Percentiles rank a stretch among this genome's conserved stretches.
Conservation (phyloP, 2,329 filamentous ascomycete genomes). For the Sporothrix brunneoviolacea region DNA sequence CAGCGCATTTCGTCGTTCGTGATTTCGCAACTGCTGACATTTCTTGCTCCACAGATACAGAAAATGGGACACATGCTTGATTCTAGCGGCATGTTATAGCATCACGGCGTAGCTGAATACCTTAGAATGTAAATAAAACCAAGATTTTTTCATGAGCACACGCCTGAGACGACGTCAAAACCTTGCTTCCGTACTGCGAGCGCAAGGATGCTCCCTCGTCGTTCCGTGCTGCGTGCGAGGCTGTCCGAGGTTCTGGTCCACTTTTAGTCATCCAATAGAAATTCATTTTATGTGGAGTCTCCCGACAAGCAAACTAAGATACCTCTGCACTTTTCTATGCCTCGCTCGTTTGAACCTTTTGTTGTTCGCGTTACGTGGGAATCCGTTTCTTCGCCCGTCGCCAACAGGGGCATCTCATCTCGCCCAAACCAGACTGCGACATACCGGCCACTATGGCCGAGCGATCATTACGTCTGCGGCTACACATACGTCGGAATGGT, state of each 20-base stretch:
- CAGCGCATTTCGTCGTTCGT: neutral
- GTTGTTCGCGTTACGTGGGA: too few relatives aligned
- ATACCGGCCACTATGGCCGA: conserved; percentile 27
- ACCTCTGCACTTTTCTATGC: too few relatives aligned
- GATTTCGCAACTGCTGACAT: neutral
- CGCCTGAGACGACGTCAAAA: too few relatives aligned
- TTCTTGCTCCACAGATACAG: conserved; percentile 53
- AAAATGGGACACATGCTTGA: conserved; percentile 81
- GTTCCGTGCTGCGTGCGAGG: neutral
- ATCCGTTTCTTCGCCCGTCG: too few relatives aligned
- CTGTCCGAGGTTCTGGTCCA: neutral
- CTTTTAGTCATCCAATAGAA: neutral
- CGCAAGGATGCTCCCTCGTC: too few relatives aligned
- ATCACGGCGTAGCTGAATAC: neutral
- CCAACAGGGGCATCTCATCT: too few relatives aligned
- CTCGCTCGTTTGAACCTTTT: too few relatives aligned
- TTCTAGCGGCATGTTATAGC: conserved; percentile 26
- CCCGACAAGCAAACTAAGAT: too few relatives aligned
- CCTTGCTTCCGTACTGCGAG: neutral
- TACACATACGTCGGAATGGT: conserved; percentile 65
- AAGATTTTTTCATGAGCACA: neutral
- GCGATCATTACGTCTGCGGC: conserved; percentile 60
- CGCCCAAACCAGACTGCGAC: too few relatives aligned
- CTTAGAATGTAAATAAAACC: conserved; percentile 3
- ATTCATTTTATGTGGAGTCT: too few relatives aligned